These are phyloP conservation scores for Nannizzia gypsea DNA, from an alignment of 2,329 filamentous ascomycete species.

Conservation along the genomic window DNA sequence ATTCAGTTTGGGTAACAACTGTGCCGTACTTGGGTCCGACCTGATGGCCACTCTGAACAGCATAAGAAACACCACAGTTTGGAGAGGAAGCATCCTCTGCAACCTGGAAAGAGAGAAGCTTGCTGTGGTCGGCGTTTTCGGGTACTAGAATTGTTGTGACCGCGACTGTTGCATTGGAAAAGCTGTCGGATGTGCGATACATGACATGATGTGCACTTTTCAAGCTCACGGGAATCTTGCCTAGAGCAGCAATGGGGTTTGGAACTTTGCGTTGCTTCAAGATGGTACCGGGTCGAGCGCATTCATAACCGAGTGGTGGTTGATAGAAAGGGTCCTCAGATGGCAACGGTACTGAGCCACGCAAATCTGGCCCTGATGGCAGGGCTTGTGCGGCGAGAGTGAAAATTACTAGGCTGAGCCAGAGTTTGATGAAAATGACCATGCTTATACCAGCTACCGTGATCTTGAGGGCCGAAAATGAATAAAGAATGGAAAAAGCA, in stretches of 20 bases:
- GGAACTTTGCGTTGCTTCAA: constrained; percentile 19
- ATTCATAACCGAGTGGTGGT: constrained; percentile 21
- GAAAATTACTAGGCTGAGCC: constrained; percentile 1
- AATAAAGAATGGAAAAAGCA: background rate
- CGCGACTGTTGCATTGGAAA: constrained; percentile 26
- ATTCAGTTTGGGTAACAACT: constrained; percentile 24
- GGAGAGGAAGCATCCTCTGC: constrained; percentile 21
- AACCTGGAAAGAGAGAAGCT: constrained; percentile 35
- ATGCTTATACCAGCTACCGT: background rate
- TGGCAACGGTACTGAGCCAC: constrained; percentile 13
- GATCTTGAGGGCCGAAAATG: background rate
- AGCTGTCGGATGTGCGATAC: constrained; percentile 31
- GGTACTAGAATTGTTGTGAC: constrained; percentile 33
- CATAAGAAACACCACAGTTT: constrained; percentile 22
- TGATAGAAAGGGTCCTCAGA: constrained; percentile 22
- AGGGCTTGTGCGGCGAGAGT: background rate
- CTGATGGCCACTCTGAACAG: constrained; percentile 27
- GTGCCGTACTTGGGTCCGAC: constrained; percentile 26
- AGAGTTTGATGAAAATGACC: background rate
- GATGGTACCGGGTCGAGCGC: constrained; percentile 19
- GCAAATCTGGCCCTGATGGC: constrained; percentile 1
- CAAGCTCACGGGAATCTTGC: constrained; percentile 17
- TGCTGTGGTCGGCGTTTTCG: constrained; percentile 20
- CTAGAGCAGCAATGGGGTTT: constrained; percentile 18
- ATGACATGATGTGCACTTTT: constrained; percentile 27